Evolutionary conservation across 2,329 filamentous ascomycete genomes (phyloP).

Genomic region (Penicillium concentricum): DNA sequence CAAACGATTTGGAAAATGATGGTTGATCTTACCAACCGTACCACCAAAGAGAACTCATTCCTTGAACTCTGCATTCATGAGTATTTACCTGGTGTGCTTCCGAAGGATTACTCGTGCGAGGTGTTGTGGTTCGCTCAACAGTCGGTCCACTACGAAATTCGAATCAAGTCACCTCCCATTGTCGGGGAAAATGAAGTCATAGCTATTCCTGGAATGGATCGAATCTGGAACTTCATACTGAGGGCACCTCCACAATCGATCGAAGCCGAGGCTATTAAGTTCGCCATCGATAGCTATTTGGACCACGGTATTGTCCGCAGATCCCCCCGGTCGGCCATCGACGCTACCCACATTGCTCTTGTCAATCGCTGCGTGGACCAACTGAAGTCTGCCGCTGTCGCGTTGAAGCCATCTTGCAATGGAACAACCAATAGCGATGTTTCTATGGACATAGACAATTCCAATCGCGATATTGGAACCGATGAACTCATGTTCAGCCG

Average conservation of each 20-base stretch:
- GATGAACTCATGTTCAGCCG: conserved; percentile 66
- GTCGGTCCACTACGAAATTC: conserved; percentile 50
- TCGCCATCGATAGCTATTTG: conserved; percentile 73
- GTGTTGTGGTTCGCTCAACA: conserved; percentile 46
- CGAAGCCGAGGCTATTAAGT: conserved; percentile 65
- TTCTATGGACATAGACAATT: conserved; percentile 53
- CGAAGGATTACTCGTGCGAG: conserved; percentile 39
- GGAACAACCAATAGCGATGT: conserved; percentile 48
- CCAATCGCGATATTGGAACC: conserved; percentile 50
- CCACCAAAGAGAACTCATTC: conserved; percentile 37
- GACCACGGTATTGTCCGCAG: conserved; percentile 47
- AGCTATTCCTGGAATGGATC: conserved; percentile 57
- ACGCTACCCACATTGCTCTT: conserved; percentile 65
- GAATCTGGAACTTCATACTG: conserved; percentile 81
- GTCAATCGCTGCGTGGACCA: conserved; percentile 72
- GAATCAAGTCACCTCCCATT: conserved; percentile 55
- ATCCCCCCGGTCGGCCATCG: conserved; percentile 47
- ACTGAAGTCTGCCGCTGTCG: conserved; percentile 62
- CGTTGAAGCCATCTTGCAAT: conserved; percentile 53
- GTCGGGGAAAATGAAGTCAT: conserved; percentile 41
- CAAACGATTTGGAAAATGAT: conserved; percentile 69
- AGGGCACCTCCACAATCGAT: conserved; percentile 65
- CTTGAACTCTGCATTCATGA: conserved; percentile 46
- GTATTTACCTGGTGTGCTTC: conserved; percentile 41
- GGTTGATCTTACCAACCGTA: conserved; percentile 40